Evolutionary conservation across 2,329 filamentous ascomycete species (phyloP), one percentile per base, ranked within the genome.

Genomic region (Hymenoscyphus occultus): DNA sequence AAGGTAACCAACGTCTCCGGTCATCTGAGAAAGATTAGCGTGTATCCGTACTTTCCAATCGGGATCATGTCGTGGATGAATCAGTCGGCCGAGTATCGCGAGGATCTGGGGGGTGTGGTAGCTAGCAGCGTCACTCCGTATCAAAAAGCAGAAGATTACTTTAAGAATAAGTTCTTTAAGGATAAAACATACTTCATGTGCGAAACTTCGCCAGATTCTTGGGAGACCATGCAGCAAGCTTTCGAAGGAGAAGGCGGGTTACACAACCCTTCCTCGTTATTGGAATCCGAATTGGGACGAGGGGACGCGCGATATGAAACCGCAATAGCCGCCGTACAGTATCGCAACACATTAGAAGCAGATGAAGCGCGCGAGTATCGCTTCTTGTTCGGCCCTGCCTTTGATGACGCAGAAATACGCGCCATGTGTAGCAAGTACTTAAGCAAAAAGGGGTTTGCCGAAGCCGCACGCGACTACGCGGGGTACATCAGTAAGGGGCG

Each of bases 61-160:
- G 83, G 83, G n/a, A 84, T 84, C 75, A 85, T 84, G 82, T 85
- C 83, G 14, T 86, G 83, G 83, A 86, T 86, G 83, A 86, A 84
- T 72, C 84, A 85, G 72, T 82, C 82, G 39, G 83, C 80, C 42
- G 80, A 83, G 67, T 85, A 82, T 77, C 78, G 80, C 28, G 63
- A 75, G 5, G 80, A 83, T 10, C 76, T 84, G 22, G 76, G 77
- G 28, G 83, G 81, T 31, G 77, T 86, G 13, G 78, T 86, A 12
- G 82, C 77, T 31, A 84, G 77, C 73, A 80, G 80, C 70, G 80
- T 84, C 66, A 84, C 83, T 0, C 84, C 83, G 0, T 86, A 86
- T 70, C 84, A 86, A 65, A 85, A 84, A 70, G 80, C 82, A 0
- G 78, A 79, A 66, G 83, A 86, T 64, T 86, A 84, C 71, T 83